Evolutionary conservation across 345 rosid genomes (phyloP).

Genomic region (Viola odorata): DNA sequence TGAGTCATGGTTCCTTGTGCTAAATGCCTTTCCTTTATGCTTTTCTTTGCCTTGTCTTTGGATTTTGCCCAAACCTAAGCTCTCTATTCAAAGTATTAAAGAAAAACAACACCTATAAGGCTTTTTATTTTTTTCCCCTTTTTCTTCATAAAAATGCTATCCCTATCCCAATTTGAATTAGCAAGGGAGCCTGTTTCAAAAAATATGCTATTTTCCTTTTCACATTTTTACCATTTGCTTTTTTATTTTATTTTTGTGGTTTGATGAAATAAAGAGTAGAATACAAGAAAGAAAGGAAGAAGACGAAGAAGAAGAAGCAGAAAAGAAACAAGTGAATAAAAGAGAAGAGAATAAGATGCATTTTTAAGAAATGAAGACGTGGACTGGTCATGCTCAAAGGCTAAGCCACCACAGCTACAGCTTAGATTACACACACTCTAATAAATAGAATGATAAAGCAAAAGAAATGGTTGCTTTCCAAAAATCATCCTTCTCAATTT

Average conservation of each 20-base stretch:
- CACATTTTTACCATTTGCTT: too few species aligned
- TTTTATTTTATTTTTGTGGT: too few species aligned
- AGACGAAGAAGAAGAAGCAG: too few species aligned
- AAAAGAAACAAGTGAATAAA: too few species aligned
- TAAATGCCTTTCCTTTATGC: constrained; percentile 31
- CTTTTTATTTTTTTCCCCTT: constrained; percentile 13
- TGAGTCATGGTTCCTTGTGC: constrained; percentile 35
- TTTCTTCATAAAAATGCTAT: constrained; percentile 23
- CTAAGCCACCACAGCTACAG: too few species aligned
- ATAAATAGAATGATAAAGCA: not conserved
- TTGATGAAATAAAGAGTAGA: too few species aligned
- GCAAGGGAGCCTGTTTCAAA: not conserved
- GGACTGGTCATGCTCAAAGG: too few species aligned
- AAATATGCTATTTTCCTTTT: too few species aligned
- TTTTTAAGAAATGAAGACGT: too few species aligned
- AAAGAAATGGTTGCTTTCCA: constrained; percentile 21
- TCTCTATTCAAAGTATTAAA: constrained; percentile 17
- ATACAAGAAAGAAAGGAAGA: too few species aligned
- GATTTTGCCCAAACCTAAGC: constrained; percentile 20
- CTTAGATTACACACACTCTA: too few species aligned
- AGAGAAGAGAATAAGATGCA: too few species aligned
- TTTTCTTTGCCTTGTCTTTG: constrained; percentile 26
- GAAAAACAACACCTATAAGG: not conserved
- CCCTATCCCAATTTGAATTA: constrained; percentile 13
- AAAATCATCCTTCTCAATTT: not conserved